Base-by-base conservation (phyloP, 495 filamentous ascomycete species). In the Gamarada debralockiae region DNA sequence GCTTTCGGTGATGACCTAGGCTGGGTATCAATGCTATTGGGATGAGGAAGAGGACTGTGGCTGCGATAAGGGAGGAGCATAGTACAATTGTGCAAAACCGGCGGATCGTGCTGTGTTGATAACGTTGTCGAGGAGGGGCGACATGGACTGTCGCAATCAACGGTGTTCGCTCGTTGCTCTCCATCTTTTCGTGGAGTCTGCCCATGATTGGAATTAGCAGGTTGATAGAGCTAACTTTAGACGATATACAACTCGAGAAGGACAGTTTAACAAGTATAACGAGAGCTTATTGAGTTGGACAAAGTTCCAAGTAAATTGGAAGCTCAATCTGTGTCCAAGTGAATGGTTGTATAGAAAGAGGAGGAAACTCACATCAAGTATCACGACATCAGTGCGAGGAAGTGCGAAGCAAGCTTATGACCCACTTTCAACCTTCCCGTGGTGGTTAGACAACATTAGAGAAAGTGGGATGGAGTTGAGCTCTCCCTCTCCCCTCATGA, bases 81-180 rank as follows among this genome's bases (percentile, higher is more conserved):
- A 92, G 69, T 14, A 77, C 73, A 44, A 85, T 73, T 45, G 82
- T 90, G 69, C 87, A 93, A 65, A 86, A 81, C 44, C 82, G 83
- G 49, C 87, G 85, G 27, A 90, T 58, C 14, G 74, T 72, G 59
- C 79, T 78, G 64, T 90, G 87, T 17, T 78, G 76, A 61, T 90
- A 90, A 40, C 84, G 81, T 55, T 73, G 78, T 31, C 77, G 85
- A 14, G 67, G 69, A 4, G 70, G 65, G 24, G 61, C 67, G 15
- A 83, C 73, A 21, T 65, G 69, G 37, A 86, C 80, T 21, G 77
- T 78, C 48, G 72, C 64, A 48, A 88, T 69, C 57, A 89, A 72
- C 23, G 84, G 85, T 15, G 82, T 84, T 17, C 64, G 65, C 57
- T 89, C 86, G 29, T 68, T 71, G 53, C 33, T 51, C 31, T 73